phyloP scores from a whole-genome alignment of 305 asterid species.

The Andrographis paniculata region DNA sequence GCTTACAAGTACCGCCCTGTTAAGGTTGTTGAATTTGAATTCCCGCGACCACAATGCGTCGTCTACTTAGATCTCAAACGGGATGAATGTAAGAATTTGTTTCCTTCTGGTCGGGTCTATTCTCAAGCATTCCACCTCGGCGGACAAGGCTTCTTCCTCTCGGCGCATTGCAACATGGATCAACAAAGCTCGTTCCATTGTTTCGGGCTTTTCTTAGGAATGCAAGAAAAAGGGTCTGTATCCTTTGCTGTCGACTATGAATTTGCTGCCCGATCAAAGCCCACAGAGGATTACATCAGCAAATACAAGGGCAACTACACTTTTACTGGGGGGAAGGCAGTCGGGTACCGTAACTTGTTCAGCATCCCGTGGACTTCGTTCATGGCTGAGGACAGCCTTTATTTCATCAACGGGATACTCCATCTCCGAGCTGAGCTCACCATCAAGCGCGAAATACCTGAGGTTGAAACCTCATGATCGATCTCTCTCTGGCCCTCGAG shows the following conservation, averaged over 20 bases:
- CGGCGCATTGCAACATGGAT: conserved; percentile 95
- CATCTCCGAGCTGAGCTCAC: conserved; percentile 92
- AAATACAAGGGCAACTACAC: conserved; percentile 85
- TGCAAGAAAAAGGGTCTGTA: conserved; percentile 86
- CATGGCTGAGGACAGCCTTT: conserved; percentile 78
- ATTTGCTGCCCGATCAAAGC: conserved; percentile 82
- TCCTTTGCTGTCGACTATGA: conserved; percentile 80
- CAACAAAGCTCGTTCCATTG: conserved; percentile 78
- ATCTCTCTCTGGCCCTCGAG: no score
- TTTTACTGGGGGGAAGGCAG: conserved; percentile 89
- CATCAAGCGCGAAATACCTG: conserved; percentile 35
- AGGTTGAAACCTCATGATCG: conserved; percentile 1
- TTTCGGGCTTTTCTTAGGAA: conserved; percentile 90
- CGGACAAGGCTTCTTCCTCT: conserved; percentile 87
- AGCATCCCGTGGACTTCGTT: conserved; percentile 77
- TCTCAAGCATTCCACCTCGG: conserved; percentile 94
- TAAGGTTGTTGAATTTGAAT: conserved; percentile 77
- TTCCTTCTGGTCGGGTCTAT: conserved; percentile 76
- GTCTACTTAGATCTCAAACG: conserved; percentile 85
- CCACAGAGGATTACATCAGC: conserved; percentile 67
- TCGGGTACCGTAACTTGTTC: conserved; percentile 78
- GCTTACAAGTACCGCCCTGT: conserved; percentile 86
- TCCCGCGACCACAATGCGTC: conserved; percentile 81
- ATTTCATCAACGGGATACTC: conserved; percentile 64
- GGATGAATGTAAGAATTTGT: conserved; percentile 60